Evolutionary conservation across 192 early-diverging fungal species (phyloP).

Genomic region (Diversispora eburnea): DNA sequence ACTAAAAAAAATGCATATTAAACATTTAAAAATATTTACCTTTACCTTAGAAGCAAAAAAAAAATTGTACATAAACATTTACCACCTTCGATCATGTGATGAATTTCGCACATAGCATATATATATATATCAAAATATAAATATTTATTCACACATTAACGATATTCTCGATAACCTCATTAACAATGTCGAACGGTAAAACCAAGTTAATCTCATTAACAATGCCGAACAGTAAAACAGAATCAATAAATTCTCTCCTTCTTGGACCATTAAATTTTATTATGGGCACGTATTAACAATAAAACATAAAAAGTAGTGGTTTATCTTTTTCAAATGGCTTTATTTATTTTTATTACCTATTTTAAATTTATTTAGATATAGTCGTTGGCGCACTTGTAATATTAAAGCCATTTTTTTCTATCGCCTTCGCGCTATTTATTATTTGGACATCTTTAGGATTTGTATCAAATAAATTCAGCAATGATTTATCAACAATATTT

Average conservation of each 20-base stretch:
- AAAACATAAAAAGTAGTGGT: neutral
- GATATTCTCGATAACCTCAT: too few relatives aligned
- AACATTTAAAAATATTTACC: too few relatives aligned
- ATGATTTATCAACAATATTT: neutral
- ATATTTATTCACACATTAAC: too few relatives aligned
- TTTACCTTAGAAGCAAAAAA: too few relatives aligned
- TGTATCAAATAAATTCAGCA: slow-evolving; percentile 10
- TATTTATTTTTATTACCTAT: neutral
- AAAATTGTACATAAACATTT: too few relatives aligned
- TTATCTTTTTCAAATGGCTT: neutral
- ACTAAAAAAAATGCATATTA: too few relatives aligned
- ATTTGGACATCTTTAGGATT: neutral
- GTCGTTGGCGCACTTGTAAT: neutral
- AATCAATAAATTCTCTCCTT: neutral
- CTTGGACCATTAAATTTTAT: neutral
- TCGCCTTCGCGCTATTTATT: slow-evolving; percentile 1
- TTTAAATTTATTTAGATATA: neutral
- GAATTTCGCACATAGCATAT: too few relatives aligned
- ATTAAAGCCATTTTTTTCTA: slow-evolving; percentile 20
- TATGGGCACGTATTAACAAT: slow-evolving; percentile 4
- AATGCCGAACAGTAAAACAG: too few relatives aligned
- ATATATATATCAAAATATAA: too few relatives aligned
- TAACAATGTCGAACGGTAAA: too few relatives aligned
- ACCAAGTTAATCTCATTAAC: too few relatives aligned
- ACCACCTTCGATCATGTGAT: too few relatives aligned